phyloP scores from a whole-genome alignment of 2,329 filamentous ascomycete genomes.

The Chrysoporthe deuterocubensis region DNA sequence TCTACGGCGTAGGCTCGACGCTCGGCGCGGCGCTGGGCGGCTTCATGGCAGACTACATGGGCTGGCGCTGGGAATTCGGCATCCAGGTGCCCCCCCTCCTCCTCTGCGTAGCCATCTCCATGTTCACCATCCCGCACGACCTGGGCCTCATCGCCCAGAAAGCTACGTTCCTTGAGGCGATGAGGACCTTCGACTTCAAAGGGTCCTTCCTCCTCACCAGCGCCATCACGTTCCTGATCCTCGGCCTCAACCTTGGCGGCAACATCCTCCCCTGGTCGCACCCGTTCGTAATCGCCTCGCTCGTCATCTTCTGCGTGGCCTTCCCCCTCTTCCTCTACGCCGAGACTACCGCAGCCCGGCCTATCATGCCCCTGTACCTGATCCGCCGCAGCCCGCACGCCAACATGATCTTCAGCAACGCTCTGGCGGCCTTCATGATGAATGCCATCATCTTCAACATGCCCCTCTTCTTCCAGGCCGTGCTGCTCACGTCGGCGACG shows the following conservation, averaged over 20 bases:
- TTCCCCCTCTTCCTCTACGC: conserved; percentile 57
- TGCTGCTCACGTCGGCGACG: conserved; percentile 71
- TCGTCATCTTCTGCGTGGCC: conserved; percentile 51
- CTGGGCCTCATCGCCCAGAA: conserved; percentile 53
- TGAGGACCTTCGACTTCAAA: conserved; percentile 60
- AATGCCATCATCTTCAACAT: conserved; percentile 65
- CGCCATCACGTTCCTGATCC: conserved; percentile 60
- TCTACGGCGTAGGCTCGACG: conserved; percentile 61
- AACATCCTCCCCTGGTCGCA: conserved; percentile 66
- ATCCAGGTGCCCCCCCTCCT: conserved; percentile 60
- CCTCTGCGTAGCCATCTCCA: conserved; percentile 50
- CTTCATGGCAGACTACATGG: conserved; percentile 69
- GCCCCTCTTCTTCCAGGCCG: conserved; percentile 78
- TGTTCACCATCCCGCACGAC: conserved; percentile 53
- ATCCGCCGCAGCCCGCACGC: conserved; percentile 55
- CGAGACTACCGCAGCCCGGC: conserved; percentile 54
- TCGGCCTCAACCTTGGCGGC: conserved; percentile 67
- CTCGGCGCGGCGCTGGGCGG: conserved; percentile 72
- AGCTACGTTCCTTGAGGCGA: conserved; percentile 50
- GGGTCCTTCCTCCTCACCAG: conserved; percentile 59
- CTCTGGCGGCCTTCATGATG: conserved; percentile 53
- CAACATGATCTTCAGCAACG: conserved; percentile 62
- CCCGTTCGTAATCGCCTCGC: conserved; percentile 58
- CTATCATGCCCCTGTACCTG: conserved; percentile 64
- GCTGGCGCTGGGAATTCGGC: conserved; percentile 76